A percentile compares a stretch with the other conserved stretches of the same genome.
phyloP scores from a whole-genome alignment of 2,329 filamentous ascomycete species.

The Tolypocladium tundrense region DNA sequence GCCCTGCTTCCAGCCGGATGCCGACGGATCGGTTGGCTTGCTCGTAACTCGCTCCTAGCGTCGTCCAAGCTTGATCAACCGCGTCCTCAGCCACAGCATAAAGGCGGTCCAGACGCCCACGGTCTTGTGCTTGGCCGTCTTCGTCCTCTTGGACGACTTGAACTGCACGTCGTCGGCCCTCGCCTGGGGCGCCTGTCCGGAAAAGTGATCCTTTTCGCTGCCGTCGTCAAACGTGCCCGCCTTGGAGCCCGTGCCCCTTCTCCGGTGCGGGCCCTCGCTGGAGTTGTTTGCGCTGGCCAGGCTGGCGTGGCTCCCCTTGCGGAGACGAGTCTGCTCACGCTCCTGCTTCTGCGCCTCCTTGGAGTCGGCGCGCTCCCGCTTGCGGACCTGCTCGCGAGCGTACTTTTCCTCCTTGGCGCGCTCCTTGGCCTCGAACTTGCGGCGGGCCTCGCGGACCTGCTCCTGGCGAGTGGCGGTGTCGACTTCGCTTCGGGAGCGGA shows the following conservation, averaged over 20 bases:
- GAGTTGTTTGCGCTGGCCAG: constrained; percentile 21
- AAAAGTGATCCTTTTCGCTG: constrained; percentile 21
- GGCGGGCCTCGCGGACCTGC: constrained; percentile 49
- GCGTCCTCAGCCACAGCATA: constrained; percentile 53
- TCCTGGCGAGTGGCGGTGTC: constrained; percentile 44
- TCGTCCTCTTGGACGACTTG: constrained; percentile 29
- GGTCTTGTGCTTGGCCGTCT: constrained; percentile 48
- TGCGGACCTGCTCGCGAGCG: constrained; percentile 46
- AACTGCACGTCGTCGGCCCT: constrained; percentile 34
- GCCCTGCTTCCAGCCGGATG: not conserved
- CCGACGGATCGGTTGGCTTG: not conserved
- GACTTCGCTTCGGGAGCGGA: constrained; percentile 50
- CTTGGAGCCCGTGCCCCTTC: constrained; percentile 16
- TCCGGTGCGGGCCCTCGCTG: constrained; percentile 16
- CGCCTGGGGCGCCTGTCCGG: constrained; percentile 14
- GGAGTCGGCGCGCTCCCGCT: constrained; percentile 46
- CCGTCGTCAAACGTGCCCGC: constrained; percentile 5
- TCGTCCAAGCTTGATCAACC: constrained; percentile 29
- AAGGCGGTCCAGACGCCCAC: constrained; percentile 53
- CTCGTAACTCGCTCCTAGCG: constrained; percentile 20
- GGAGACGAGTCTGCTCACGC: constrained; percentile 30
- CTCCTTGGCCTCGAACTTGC: constrained; percentile 54
- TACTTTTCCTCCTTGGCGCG: constrained; percentile 52
- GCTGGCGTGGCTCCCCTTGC: constrained; percentile 26
- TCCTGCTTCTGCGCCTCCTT: constrained; percentile 45